phyloP scores from a whole-genome alignment of 1,139 yeast genomes.

The Cylindricascospora bacillispora region DNA sequence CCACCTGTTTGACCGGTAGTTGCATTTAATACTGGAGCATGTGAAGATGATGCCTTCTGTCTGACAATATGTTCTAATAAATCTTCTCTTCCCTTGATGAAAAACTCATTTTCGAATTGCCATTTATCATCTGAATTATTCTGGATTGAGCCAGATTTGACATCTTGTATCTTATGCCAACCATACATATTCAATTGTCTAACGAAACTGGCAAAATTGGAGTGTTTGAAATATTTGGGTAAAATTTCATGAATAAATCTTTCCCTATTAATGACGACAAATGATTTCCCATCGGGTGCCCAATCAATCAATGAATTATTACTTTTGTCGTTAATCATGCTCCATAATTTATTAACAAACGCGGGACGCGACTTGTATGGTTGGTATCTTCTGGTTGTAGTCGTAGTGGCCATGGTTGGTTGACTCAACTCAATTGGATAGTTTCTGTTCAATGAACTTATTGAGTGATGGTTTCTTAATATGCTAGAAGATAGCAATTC shows the following conservation, averaged over 20 bases:
- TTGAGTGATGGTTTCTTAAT: not conserved
- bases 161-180: slow-evolving; percentile 77
- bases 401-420: not conserved
- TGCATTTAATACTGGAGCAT: no score
- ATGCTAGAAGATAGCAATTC: not conserved
- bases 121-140: slow-evolving; percentile 30
- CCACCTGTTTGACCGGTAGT: not conserved
- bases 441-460: not conserved
- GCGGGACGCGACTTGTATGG: slow-evolving; percentile 49
- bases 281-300: slow-evolving; percentile 76
- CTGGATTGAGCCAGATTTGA: slow-evolving; percentile 28
- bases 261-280: slow-evolving; percentile 76
- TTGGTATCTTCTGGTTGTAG: slow-evolving; percentile 2
- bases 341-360: slow-evolving; percentile 86
- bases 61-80: slow-evolving; percentile 60
- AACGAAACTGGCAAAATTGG: slow-evolving; percentile 88
- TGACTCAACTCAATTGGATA: not conserved
- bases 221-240: slow-evolving; percentile 86
- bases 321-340: slow-evolving; percentile 74
- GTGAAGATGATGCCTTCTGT: slow-evolving; percentile 26
- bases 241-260: slow-evolving; percentile 74
- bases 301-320: slow-evolving; percentile 67
- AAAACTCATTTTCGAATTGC: slow-evolving; percentile 79
- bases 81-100: slow-evolving; percentile 57
- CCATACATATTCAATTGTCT: slow-evolving; percentile 92